Evolutionary conservation across 2,329 filamentous ascomycete genomes (phyloP), one percentile per base, ranked within the genome.

Genomic region (Colletotrichum aenigma): DNA sequence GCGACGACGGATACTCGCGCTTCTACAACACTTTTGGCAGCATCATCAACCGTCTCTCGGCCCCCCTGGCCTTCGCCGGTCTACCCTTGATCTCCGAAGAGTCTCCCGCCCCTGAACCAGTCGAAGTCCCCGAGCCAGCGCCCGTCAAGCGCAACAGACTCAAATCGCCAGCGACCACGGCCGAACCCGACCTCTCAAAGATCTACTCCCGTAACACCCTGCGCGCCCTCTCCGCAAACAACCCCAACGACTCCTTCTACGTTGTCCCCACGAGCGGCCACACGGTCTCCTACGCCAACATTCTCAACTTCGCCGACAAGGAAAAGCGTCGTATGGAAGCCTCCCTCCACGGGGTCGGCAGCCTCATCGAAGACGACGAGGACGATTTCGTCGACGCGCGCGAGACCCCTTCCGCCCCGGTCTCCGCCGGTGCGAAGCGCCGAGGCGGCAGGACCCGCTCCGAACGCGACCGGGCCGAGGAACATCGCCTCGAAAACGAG

Each of bases 21-120:
- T 99, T 98, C 85, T 99, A 98, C 85, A 96, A 91, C 74, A 96
- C 95, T 2, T 98, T 98, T 81, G 96, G 96, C 71, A 95, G 91
- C 70, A 91, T 98, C 64, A 95, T 98, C 81, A 97, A 95, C 76
- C 94, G 93, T 79, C 91, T 98, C 15, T 97, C 96, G 0, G 96
- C 96, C 0, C 96, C 96, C 2, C 88, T 99, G 34, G 96, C 96
- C 5, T 99, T 98, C 86, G 95, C 97, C 6, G 96, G 96, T 1
- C 90, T 99, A 10, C 97, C 97, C 1, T 88, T 99, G 7, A 91
- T 92, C 32, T 81, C 88, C 21, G 88, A 91, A 71, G 89, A 91
- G 1, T 76, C 78, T 2, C 34, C 76, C 10, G 24, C 62, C 12
- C 69, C 81, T 10, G 79, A 85, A 69, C 71, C 83, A 1, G 77